Percentiles rank a stretch among this genome's conserved stretches.
These are phyloP conservation scores for Thymus quinquecostatus DNA, from an alignment of 257 asterid species.

Conservation along the genomic window DNA sequence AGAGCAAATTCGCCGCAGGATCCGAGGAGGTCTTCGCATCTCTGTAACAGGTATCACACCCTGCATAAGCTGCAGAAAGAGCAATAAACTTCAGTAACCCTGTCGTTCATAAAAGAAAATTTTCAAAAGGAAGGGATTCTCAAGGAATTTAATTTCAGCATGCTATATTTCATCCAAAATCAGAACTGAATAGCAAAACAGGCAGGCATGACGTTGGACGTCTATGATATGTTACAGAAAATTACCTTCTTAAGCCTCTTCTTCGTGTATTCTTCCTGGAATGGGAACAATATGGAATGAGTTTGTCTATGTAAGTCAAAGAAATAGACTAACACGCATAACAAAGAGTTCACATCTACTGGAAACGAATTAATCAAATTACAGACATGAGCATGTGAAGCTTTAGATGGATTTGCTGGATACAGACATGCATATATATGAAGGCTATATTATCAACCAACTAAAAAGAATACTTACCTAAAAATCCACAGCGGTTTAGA, in stretches of 20 bases:
- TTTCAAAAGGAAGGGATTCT: neutral
- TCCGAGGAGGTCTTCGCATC: slow-evolving; percentile 50
- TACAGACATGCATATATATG: neutral
- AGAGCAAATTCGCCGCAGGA: slow-evolving; percentile 48
- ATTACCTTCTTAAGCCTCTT: slow-evolving; percentile 22
- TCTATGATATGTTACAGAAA: neutral
- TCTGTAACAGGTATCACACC: slow-evolving; percentile 63
- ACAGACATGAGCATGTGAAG: neutral
- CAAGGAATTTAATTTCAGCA: neutral
- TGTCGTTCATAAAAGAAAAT: neutral
- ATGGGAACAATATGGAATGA: neutral
- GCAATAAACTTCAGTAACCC: neutral
- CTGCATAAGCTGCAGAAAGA: slow-evolving; percentile 54
- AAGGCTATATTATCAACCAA: neutral
- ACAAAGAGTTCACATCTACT: neutral
- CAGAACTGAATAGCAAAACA: neutral
- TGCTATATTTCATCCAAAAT: neutral
- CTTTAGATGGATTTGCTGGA: neutral
- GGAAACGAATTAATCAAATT: neutral
- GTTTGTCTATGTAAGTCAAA: neutral
- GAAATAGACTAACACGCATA: neutral
- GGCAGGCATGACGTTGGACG: neutral
- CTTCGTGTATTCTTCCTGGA: slow-evolving; percentile 14
- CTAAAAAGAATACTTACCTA: neutral
- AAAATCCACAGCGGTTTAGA: neutral